These are phyloP conservation scores for Pyricularia sp. DNA, from an alignment of 2,329 filamentous ascomycete genomes.

Conservation along the genomic window DNA sequence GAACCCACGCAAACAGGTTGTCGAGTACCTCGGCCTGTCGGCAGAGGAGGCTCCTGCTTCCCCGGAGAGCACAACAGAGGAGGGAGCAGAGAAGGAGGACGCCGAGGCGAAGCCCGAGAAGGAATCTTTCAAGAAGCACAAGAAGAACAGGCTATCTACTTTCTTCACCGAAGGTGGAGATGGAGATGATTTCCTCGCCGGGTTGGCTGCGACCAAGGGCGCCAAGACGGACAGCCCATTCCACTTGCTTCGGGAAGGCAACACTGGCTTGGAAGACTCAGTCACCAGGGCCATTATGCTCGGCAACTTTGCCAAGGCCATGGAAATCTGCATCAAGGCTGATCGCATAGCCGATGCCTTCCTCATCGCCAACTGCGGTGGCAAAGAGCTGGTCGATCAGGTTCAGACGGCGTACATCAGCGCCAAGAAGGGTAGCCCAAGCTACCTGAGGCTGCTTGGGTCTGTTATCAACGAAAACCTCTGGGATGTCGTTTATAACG, in stretches of 20 bases:
- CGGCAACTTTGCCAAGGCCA: conserved; percentile 79
- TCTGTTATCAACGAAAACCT: conserved; percentile 94
- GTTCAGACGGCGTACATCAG: conserved; percentile 85
- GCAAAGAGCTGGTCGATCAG: conserved; percentile 85
- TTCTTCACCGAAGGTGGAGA: conserved; percentile 69
- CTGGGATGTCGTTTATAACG: conserved; percentile 97
- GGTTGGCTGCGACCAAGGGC: conserved; percentile 75
- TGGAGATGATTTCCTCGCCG: conserved; percentile 75
- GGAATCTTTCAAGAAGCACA: conserved; percentile 34
- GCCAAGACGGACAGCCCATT: conserved; percentile 92
- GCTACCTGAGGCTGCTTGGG: conserved; percentile 79
- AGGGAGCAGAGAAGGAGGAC: conserved; percentile 10
- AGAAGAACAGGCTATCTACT: conserved; percentile 55
- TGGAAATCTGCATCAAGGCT: conserved; percentile 78
- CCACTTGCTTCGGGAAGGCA: conserved; percentile 72
- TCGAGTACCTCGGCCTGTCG: conserved; percentile 81
- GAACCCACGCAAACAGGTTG: conserved; percentile 73
- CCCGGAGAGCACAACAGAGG: conserved; percentile 21
- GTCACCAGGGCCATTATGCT: conserved; percentile 83
- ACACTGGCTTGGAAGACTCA: conserved; percentile 69
- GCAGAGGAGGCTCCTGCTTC: conserved; percentile 43
- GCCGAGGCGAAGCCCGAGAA: conserved; percentile 19
- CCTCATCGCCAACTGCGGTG: conserved; percentile 93
- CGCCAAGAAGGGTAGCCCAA: conserved; percentile 68
- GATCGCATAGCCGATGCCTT: conserved; percentile 91